Conservation (phyloP, 2,329 filamentous ascomycete genomes). For the Nemania bipapillata region DNA sequence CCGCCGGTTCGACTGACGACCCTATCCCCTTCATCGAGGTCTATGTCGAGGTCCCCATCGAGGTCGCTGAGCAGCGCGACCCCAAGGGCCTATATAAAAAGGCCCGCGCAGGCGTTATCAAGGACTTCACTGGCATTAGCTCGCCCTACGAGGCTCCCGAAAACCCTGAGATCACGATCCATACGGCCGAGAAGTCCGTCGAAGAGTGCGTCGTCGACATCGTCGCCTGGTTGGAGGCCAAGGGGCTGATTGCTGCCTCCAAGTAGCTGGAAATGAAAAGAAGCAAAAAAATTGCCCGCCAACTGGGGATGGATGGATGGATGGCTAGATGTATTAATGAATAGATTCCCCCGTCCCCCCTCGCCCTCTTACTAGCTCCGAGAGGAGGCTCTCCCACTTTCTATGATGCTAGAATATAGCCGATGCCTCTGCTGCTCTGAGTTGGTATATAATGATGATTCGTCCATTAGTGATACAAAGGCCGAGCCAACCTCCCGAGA, state of each 20-base stretch:
- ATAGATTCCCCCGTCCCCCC: slow-evolving; percentile 17
- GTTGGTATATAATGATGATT: slow-evolving; percentile 28
- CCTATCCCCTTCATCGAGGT: slow-evolving; percentile 92
- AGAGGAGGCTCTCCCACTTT: slow-evolving; percentile 9
- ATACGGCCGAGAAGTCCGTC: slow-evolving; percentile 82
- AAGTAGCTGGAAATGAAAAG: slow-evolving; percentile 12
- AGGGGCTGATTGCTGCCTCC: slow-evolving; percentile 65
- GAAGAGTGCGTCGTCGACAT: slow-evolving; percentile 91
- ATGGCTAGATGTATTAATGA: slow-evolving; percentile 12
- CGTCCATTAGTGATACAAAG: slow-evolving; percentile 18
- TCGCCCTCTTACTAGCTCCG: slow-evolving; percentile 17
- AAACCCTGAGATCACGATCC: slow-evolving; percentile 86
- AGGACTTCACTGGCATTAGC: slow-evolving; percentile 95
- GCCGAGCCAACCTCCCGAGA: slow-evolving; percentile 15
- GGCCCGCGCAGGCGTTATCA: slow-evolving; percentile 90
- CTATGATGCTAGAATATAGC: slow-evolving; percentile 11
- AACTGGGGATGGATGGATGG: slow-evolving; percentile 22
- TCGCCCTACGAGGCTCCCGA: slow-evolving; percentile 93
- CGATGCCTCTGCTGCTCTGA: slow-evolving; percentile 15
- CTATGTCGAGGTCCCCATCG: slow-evolving; percentile 88
- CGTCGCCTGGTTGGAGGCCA: slow-evolving; percentile 77
- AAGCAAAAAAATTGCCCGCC: not conserved
- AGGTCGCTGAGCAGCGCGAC: slow-evolving; percentile 92
- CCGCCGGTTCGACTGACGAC: slow-evolving; percentile 63
- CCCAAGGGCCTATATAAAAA: slow-evolving; percentile 99